phyloP scores from a whole-genome alignment of 1,139 yeast species.

The Debaryomycetaceae sp. region DNA sequence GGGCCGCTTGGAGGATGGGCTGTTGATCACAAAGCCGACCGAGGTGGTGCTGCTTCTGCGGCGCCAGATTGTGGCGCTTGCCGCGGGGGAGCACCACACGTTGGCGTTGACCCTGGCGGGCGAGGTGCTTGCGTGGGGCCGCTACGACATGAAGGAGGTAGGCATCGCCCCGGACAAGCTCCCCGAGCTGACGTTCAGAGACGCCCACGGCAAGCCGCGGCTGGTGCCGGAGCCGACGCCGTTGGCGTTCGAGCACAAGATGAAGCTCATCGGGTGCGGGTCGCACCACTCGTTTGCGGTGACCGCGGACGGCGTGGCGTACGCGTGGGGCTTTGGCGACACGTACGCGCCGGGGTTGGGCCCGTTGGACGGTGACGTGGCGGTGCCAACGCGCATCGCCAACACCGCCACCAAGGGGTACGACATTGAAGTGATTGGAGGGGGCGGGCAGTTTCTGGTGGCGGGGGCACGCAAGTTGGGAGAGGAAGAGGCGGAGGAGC shows the following conservation, averaged over 20 bases:
- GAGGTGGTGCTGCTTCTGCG: constrained; percentile 56
- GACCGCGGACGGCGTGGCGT: constrained; percentile 77
- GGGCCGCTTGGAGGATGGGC: constrained; percentile 74
- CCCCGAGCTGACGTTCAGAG: constrained; percentile 65
- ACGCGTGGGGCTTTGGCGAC: constrained; percentile 98
- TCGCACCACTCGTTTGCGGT: constrained; percentile 91
- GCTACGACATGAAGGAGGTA: constrained; percentile 88
- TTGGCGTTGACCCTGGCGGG: constrained; percentile 71
- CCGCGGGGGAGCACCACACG: constrained; percentile 95
- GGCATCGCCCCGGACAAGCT: constrained; percentile 69
- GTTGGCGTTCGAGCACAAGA: constrained; percentile 38
- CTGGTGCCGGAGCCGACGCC: constrained; percentile 85
- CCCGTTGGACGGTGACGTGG: constrained; percentile 85
- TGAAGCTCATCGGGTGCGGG: constrained; percentile 72
- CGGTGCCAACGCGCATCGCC: constrained; percentile 75
- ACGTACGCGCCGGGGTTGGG: constrained; percentile 96
- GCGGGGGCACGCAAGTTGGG: constrained; percentile 75
- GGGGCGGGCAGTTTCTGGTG: constrained; percentile 94
- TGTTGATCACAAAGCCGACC: constrained; percentile 74
- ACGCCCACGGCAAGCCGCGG: constrained; percentile 75
- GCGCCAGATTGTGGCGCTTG: constrained; percentile 56
- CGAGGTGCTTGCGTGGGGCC: constrained; percentile 78
- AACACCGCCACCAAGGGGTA: constrained; percentile 89
- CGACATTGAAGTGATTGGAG: constrained; percentile 66
- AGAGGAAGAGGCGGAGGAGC: constrained; percentile 56